Conservation (phyloP, 2,329 filamentous ascomycete genomes). For the Macrophomina pseudophaseolina region DNA sequence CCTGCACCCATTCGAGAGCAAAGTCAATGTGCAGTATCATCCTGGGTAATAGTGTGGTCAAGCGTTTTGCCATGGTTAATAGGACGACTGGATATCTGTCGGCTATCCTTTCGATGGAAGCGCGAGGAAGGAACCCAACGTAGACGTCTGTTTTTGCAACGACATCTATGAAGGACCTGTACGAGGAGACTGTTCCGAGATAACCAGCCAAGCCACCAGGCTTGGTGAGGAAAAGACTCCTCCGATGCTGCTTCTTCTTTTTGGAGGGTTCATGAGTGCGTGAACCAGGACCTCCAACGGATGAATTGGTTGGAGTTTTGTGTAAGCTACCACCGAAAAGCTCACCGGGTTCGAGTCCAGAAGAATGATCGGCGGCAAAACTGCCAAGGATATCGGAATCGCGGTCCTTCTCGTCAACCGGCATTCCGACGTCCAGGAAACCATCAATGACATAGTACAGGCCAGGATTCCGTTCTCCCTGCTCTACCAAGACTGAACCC, state of each 20-base stretch:
- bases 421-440: slow-evolving; percentile 92
- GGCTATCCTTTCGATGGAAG: slow-evolving; percentile 86
- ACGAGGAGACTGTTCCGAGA: slow-evolving; percentile 90
- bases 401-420: slow-evolving; percentile 65
- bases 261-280: slow-evolving; percentile 33
- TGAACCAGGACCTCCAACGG: slow-evolving; percentile 28
- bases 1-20: slow-evolving; percentile 96
- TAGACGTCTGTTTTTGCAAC: slow-evolving; percentile 98
- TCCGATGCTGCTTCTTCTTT: slow-evolving; percentile 61
- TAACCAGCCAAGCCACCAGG: slow-evolving; percentile 94
- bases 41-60: slow-evolving; percentile 86
- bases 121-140: slow-evolving; percentile 88
- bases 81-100: slow-evolving; percentile 91
- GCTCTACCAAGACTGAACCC: slow-evolving; percentile 90
- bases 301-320: slow-evolving; percentile 36
- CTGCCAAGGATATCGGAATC: slow-evolving; percentile 52
- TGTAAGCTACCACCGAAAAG: slow-evolving; percentile 32
- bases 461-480: slow-evolving; percentile 95
- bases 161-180: slow-evolving; percentile 94
- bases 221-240: slow-evolving; percentile 87
- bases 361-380: slow-evolving; percentile 36
- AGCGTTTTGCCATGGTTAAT: slow-evolving; percentile 91
- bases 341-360: slow-evolving; percentile 43
- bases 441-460: slow-evolving; percentile 98
- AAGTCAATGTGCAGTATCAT: slow-evolving; percentile 97